Percentiles rank a stretch among this genome's conserved stretches.
These are phyloP conservation scores for Aquilaria yunnanensis DNA, from an alignment of 345 rosid genomes.

Conservation along the genomic window DNA sequence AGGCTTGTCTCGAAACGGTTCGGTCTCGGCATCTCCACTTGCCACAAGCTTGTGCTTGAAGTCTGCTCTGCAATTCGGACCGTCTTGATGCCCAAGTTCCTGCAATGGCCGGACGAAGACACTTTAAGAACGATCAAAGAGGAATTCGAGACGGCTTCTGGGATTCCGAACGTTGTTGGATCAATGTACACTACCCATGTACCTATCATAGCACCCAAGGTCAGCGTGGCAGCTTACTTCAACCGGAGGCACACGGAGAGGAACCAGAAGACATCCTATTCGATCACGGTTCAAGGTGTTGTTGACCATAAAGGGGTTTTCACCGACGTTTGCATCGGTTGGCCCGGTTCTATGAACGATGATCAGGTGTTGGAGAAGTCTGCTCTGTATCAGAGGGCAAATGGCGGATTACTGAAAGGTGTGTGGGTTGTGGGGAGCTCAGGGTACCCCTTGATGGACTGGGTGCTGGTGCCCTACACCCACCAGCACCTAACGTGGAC, in stretches of 20 bases:
- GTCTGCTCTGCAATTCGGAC: slow-evolving; percentile 51
- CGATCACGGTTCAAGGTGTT: slow-evolving; percentile 47
- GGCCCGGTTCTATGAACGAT: slow-evolving; percentile 53
- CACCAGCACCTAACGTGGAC: slow-evolving; percentile 44
- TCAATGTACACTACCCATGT: slow-evolving; percentile 80
- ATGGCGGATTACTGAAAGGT: slow-evolving; percentile 35
- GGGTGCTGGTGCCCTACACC: slow-evolving; percentile 43
- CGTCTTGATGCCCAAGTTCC: slow-evolving; percentile 66
- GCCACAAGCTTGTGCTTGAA: slow-evolving; percentile 47
- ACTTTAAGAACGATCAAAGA: slow-evolving; percentile 33
- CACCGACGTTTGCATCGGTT: slow-evolving; percentile 47
- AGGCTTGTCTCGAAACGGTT: slow-evolving; percentile 49
- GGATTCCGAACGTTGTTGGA: slow-evolving; percentile 65
- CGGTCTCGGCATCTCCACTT: slow-evolving; percentile 49
- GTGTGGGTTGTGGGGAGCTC: slow-evolving; percentile 40
- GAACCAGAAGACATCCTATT: slow-evolving; percentile 46
- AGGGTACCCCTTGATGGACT: slow-evolving; percentile 40
- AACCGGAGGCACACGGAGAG: slow-evolving; percentile 51
- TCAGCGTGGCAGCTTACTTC: slow-evolving; percentile 47
- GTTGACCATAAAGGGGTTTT: slow-evolving; percentile 41
- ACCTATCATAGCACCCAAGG: slow-evolving; percentile 65
- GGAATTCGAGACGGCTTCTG: slow-evolving; percentile 42
- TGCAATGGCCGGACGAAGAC: slow-evolving; percentile 80
- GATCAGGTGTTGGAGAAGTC: slow-evolving; percentile 41
- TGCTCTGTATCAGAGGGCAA: slow-evolving; percentile 22